Evolutionary conservation across 2,329 filamentous ascomycete species (phyloP), one percentile per base, ranked within the genome.

Genomic region (Fusarium humuli): DNA sequence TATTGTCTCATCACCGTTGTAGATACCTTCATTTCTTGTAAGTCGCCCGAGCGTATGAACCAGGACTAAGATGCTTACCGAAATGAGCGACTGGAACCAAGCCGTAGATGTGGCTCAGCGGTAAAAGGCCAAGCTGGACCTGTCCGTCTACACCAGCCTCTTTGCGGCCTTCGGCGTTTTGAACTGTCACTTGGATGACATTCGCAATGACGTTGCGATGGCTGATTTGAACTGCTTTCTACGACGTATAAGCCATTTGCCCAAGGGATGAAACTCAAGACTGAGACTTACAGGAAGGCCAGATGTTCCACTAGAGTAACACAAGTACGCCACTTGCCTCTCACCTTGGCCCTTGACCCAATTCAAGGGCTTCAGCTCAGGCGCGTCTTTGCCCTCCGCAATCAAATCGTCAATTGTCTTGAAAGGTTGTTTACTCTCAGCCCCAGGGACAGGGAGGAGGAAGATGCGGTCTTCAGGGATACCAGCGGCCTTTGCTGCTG

Each of bases 141-240:
- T 86, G 80, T 1, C 79, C 83, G 3, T 62, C 57, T 18, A 85
- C 65, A 14, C 76, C 77, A 7, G 77, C 72, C 32, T 76, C 71
- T 67, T 80, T 77, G 65, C 83, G 78, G n/a, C 77, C 58, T 56
- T 81, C 71, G 63, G 76, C 49, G 54, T 86, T 79, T 57, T 78
- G 89, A 1, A 84, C 76, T 9, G 75, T 76, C 57, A 90, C 84
- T 77, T 94, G 92, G 48, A 94, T 75, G 1, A 89, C 86, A 75
- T 94, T 95, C 55, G 92, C 87, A 49, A 95, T 94, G 45, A 94
- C 90, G 70, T 95, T 95, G 40, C 82, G 82, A 77, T 95, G 92
- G 6, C 91, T 92, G 63, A 95, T 92, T 90, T 93, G 94, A 56
- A 94, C 92, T 46, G 92, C 92, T 90, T 94, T 94, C 88, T 92